Conservation (phyloP, 495 filamentous ascomycete genomes). For the Lindgomyces ingoldianus region DNA sequence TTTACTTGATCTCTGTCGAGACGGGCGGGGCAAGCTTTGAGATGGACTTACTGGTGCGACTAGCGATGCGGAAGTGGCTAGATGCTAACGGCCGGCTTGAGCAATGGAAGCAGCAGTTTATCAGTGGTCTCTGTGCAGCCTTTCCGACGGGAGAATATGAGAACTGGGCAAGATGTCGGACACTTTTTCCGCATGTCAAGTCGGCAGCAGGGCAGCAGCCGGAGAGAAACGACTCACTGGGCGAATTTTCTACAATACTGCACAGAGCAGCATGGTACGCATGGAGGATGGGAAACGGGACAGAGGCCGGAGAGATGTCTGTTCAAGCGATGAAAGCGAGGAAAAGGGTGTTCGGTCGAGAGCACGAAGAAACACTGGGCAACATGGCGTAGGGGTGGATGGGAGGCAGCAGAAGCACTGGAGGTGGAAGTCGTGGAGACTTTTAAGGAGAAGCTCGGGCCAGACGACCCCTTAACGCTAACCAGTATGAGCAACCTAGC, state of each 20-base stretch:
- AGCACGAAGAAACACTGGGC: slow-evolving; percentile 5
- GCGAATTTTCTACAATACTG: slow-evolving; percentile 36
- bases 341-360: slow-evolving; percentile 11
- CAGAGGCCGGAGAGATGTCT: slow-evolving; percentile 8
- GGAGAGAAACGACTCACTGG: slow-evolving; percentile 15
- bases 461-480: slow-evolving; percentile 4
- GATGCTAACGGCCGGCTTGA: slow-evolving; percentile 44
- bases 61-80: slow-evolving; percentile 51
- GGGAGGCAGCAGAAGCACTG: no score
- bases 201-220: slow-evolving; percentile 12
- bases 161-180: slow-evolving; percentile 39
- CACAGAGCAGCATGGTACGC: slow-evolving; percentile 21
- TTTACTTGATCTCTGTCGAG: slow-evolving; percentile 30
- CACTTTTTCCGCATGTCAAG: slow-evolving; percentile 42
- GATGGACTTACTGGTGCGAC: slow-evolving; percentile 55
- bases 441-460: background rate
- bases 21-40: slow-evolving; percentile 40
- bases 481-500: slow-evolving; percentile 20
- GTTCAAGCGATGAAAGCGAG: background rate
- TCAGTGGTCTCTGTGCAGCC: slow-evolving; percentile 43
- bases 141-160: slow-evolving; percentile 47
- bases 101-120: slow-evolving; percentile 46
- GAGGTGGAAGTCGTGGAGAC: slow-evolving; percentile 10
- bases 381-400: no score
- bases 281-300: slow-evolving; percentile 4